These are phyloP conservation scores for Trichosanthes truncata DNA, from an alignment of 306 rosid genomes.

Conservation along the genomic window DNA sequence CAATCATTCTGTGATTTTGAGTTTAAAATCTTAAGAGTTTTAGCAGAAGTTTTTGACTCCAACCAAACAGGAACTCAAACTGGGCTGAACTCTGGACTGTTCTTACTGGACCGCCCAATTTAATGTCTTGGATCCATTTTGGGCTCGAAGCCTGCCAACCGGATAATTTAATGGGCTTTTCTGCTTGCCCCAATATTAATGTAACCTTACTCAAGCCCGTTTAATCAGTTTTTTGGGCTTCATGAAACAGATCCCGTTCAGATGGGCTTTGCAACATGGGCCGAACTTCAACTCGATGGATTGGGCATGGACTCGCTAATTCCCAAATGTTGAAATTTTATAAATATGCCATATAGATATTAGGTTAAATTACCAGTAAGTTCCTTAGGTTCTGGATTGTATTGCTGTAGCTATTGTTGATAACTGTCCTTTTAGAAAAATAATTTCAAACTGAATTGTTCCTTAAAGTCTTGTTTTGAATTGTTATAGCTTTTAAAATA, in stretches of 20 bases:
- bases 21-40: no score
- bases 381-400: no score
- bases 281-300: background rate
- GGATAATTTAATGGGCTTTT: background rate
- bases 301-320: background rate
- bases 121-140: background rate
- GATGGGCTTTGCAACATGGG: background rate
- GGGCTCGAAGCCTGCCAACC: background rate
- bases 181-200: background rate
- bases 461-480: no score
- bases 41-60: background rate
- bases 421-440: no score
- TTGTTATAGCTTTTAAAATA: no score
- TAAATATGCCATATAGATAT: no score
- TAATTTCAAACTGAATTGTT: no score
- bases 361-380: no score
- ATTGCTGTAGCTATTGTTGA: no score
- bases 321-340: no score
- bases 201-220: background rate
- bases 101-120: background rate
- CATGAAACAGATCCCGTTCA: background rate
- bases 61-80: background rate
- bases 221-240: background rate
- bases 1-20: no score
- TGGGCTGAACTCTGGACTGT: background rate